A percentile compares a stretch with the other conserved stretches of the same genome.
Evolutionary conservation across 2,329 filamentous ascomycete species (phyloP).

Genomic region (Calonectria fujianensis): DNA sequence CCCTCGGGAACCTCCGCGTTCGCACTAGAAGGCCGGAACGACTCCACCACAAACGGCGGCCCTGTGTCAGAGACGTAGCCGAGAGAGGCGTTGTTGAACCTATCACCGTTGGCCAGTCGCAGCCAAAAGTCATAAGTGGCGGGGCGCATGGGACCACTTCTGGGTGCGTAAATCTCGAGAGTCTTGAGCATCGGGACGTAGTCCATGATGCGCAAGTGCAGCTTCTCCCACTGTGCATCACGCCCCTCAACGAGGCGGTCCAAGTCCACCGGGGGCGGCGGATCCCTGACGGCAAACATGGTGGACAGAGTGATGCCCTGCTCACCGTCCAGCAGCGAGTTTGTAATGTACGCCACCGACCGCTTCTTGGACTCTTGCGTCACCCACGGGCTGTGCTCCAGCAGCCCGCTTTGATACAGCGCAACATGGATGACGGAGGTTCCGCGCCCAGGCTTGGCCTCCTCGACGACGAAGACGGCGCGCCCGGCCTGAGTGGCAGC

Average conservation of each 20-base stretch:
- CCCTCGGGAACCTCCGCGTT: conserved; percentile 47
- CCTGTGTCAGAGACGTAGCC: conserved; percentile 79
- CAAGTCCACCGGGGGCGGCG: conserved; percentile 49
- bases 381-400: conserved; percentile 60
- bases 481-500: conserved; percentile 61
- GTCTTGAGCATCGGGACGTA: conserved; percentile 50
- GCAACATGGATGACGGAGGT: conserved; percentile 65
- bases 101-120: conserved; percentile 74
- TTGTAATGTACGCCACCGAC: conserved; percentile 64
- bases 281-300: conserved; percentile 47
- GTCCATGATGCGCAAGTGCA: conserved; percentile 45
- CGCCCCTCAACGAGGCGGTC: conserved; percentile 11
- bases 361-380: conserved; percentile 56
- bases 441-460: conserved; percentile 64
- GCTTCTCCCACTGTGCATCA: conserved; percentile 47
- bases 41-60: conserved; percentile 80
- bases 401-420: conserved; percentile 63
- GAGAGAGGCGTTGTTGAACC: conserved; percentile 78
- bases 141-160: conserved; percentile 29
- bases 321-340: conserved; percentile 53
- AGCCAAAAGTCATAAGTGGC: conserved; percentile 71
- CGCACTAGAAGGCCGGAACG: conserved; percentile 59
- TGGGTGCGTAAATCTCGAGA: conserved; percentile 59
- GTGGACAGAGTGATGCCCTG: conserved; percentile 57
- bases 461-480: conserved; percentile 62